Base-by-base conservation (phyloP, 257 asterid species). In the Scutellaria galericulata region DNA sequence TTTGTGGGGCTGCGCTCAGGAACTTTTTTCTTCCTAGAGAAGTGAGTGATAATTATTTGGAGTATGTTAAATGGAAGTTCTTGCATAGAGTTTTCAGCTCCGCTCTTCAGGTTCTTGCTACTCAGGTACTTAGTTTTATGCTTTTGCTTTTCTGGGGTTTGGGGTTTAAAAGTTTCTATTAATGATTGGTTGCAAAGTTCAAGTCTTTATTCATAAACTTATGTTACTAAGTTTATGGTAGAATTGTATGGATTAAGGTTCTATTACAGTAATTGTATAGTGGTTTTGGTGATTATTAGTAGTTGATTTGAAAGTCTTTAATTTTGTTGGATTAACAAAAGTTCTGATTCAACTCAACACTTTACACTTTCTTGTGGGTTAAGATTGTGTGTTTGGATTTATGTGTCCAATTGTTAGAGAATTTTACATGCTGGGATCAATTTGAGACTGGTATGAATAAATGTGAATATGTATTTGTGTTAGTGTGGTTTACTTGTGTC, bases 31-130 rank as follows among this genome's bases (percentile, higher is more conserved):
- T 95, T 40, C 99, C 99, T 5, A 80, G 89, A 73, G 86, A 83
- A 78, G 86, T 92, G 70, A 81, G 85, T 76, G 82, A 24, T 42
- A 91, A 88, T 81, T 95, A 95, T 80, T 62, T 90, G 76, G 92
- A 87, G 77, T 95, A 92, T 71, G 96, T 95, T 54, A 92, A 92
- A 71, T 95, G 99, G 99, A 92, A 92, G 81, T 85, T 95, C 52
- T 82, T 92, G 86, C 99, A 95, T 74, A 78, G 99, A 76, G 94
- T 92, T 76, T 88, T 82, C 80, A 88, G 98, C 89, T 95, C 97
- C 39, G 90, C 99, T 70, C 93, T 95, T 70, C 97, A 92, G 82
- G 96, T 95, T 84, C 92, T 92, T 70, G 99, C 99, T 3, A 95
- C 99, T 39, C 98, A 92, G 98, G 99, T 92, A 76, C 8, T 52